A percentile compares a stretch with the other conserved stretches of the same genome.
phyloP scores from a whole-genome alignment of 2,329 filamentous ascomycete genomes.

The Magnaporthales sp. region DNA sequence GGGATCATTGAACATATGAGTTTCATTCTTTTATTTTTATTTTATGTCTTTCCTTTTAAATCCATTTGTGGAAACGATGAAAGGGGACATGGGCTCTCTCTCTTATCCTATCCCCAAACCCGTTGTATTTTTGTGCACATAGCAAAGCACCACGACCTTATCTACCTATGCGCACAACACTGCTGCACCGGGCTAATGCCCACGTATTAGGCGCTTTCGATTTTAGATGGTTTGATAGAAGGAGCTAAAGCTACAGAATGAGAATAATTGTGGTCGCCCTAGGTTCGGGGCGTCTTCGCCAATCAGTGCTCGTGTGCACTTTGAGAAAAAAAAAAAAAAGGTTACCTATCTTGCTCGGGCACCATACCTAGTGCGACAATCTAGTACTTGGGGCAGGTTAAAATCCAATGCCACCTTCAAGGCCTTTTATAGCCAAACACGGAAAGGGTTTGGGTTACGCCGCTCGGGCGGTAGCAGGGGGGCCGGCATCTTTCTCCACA shows the following conservation, averaged over 20 bases:
- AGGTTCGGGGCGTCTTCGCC: too few species aligned
- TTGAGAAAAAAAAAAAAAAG: background rate
- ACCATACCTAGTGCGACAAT: background rate
- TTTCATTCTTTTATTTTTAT: slow-evolving; percentile 1
- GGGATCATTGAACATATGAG: slow-evolving; percentile 3
- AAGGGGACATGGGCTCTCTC: background rate
- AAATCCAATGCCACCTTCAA: too few species aligned
- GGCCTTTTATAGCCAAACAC: too few species aligned
- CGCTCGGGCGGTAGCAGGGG: too few species aligned
- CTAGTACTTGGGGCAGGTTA: background rate
- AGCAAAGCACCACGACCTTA: background rate
- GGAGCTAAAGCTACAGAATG: background rate
- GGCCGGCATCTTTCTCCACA: background rate
- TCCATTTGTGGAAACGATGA: background rate
- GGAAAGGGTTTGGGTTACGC: too few species aligned
- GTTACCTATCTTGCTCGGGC: background rate
- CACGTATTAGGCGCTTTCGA: background rate
- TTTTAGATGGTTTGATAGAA: background rate
- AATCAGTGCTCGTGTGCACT: background rate
- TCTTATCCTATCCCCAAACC: background rate
- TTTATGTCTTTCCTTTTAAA: slow-evolving; percentile 4
- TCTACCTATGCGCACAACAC: background rate
- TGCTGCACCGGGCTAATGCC: background rate
- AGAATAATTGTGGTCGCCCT: background rate
- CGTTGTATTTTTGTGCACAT: background rate